Conservation (phyloP, 768 basidiomycete species). For the Lactarius hengduanensis region DNA sequence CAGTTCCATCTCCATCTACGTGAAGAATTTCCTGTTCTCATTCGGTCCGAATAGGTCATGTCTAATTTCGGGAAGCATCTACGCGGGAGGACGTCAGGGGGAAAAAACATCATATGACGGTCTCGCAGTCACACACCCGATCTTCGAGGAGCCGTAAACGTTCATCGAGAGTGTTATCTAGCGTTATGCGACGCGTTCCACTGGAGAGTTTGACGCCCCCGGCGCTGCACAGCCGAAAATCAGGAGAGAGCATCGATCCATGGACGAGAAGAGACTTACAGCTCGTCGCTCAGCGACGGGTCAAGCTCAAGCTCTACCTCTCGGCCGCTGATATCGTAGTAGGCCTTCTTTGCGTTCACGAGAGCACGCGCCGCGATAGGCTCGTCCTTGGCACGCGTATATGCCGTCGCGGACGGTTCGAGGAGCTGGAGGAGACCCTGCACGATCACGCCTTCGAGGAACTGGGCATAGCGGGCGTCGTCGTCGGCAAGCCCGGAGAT, state of each 20-base stretch:
- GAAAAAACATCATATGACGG: not conserved
- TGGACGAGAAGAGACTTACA: constrained; percentile 43
- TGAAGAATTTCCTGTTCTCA: constrained; percentile 89
- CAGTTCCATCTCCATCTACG: constrained; percentile 37
- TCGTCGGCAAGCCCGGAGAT: constrained; percentile 63
- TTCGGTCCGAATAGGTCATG: constrained; percentile 86
- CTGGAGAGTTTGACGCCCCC: constrained; percentile 82
- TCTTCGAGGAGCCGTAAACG: constrained; percentile 87
- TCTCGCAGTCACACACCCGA: constrained; percentile 51
- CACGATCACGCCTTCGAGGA: constrained; percentile 80
- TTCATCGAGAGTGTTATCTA: constrained; percentile 96
- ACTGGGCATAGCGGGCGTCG: constrained; percentile 69
- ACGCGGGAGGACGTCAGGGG: constrained; percentile 1
- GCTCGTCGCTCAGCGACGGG: constrained; percentile 60
- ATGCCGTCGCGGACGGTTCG: constrained; percentile 67
- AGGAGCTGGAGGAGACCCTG: constrained; percentile 85
- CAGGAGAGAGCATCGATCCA: constrained; percentile 6
- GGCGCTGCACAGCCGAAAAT: constrained; percentile 47
- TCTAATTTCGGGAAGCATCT: constrained; percentile 98
- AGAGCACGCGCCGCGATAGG: constrained; percentile 61
- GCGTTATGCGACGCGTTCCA: constrained; percentile 72
- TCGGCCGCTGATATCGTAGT: constrained; percentile 76
- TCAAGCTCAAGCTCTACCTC: constrained; percentile 59
- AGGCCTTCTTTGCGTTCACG: constrained; percentile 59
- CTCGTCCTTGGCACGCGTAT: constrained; percentile 66